Percentiles rank a stretch among this genome's conserved stretches.
Evolutionary conservation across 2,329 filamentous ascomycete genomes (phyloP).

Genomic region (Fusarium torulosum): DNA sequence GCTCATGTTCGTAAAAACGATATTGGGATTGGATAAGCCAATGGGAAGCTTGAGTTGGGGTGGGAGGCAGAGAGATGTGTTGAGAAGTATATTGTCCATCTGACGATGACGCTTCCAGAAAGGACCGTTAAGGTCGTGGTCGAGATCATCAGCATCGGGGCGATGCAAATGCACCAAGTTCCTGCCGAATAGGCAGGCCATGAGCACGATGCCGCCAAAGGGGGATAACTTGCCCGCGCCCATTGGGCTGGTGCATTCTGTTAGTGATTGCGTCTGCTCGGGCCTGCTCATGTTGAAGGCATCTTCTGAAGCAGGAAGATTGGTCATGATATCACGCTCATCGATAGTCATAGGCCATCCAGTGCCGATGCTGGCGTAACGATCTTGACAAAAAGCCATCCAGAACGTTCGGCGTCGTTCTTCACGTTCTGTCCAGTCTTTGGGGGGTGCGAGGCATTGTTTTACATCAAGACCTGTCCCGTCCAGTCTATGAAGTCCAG

Average conservation of each 20-base stretch:
- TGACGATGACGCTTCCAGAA: constrained; percentile 95
- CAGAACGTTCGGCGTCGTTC: constrained; percentile 94
- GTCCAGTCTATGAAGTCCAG: constrained; percentile 89
- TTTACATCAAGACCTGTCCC: constrained; percentile 88
- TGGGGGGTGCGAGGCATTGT: constrained; percentile 85
- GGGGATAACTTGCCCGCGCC: constrained; percentile 81
- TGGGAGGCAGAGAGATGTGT: constrained; percentile 87
- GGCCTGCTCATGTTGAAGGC: constrained; percentile 84
- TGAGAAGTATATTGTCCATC: constrained; percentile 90
- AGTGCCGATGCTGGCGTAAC: constrained; percentile 95
- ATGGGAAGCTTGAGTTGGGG: constrained; percentile 81
- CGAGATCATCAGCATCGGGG: constrained; percentile 82
- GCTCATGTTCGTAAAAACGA: constrained; percentile 95
- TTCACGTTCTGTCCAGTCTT: constrained; percentile 94
- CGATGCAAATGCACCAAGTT: constrained; percentile 93
- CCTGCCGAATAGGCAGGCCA: constrained; percentile 91
- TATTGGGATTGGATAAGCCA: constrained; percentile 82
- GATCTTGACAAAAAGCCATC: constrained; percentile 91
- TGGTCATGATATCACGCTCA: constrained; percentile 89
- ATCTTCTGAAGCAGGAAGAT: constrained; percentile 86
- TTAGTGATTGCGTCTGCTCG: constrained; percentile 76
- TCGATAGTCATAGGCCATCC: constrained; percentile 97
- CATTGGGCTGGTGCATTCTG: constrained; percentile 76
- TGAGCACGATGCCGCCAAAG: constrained; percentile 83
- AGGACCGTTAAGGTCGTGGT: constrained; percentile 88